A percentile compares a stretch with the other conserved stretches of the same genome.
Evolutionary conservation across 1,284 basidiomycete species (phyloP).

Genomic region (Thelephora terrestris): DNA sequence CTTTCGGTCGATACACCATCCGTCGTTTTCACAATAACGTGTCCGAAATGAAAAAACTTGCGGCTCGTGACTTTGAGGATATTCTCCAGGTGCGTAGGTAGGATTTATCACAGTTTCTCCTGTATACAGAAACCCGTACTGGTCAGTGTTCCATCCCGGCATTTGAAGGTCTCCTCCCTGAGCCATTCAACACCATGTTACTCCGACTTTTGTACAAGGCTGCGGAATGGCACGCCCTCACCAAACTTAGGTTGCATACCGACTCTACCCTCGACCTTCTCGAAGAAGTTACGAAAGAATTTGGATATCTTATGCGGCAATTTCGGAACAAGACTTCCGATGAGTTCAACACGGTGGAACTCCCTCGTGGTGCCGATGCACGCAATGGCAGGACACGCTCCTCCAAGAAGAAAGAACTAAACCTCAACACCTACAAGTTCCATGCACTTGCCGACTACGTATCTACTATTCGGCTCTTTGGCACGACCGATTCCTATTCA

Average conservation of each 20-base stretch:
- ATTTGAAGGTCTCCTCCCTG: conserved; percentile 23
- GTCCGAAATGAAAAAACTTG: conserved; percentile 17
- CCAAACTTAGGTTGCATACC: conserved; percentile 25
- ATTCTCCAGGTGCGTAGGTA: conserved; percentile 17
- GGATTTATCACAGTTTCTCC: background rate
- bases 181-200: conserved; percentile 13
- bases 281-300: conserved; percentile 10
- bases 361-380: conserved; percentile 10
- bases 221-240: conserved; percentile 23
- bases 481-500: too few species aligned
- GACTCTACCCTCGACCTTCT: conserved; percentile 14
- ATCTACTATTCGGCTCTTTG: conserved; percentile 11
- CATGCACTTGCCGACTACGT: conserved; percentile 15
- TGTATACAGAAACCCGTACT: too few species aligned
- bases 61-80: conserved; percentile 22
- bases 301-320: conserved; percentile 13
- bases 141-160: conserved; percentile 22
- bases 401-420: conserved; percentile 7
- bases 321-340: conserved; percentile 12
- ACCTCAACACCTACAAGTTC: conserved; percentile 11
- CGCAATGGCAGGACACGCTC: conserved; percentile 5
- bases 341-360: conserved; percentile 12
- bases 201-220: conserved; percentile 11
- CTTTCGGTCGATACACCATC: conserved; percentile 16
- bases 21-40: conserved; percentile 15